Evolutionary conservation across 768 basidiomycete species (phyloP).

Genomic region (Mycena sanguinolenta): DNA sequence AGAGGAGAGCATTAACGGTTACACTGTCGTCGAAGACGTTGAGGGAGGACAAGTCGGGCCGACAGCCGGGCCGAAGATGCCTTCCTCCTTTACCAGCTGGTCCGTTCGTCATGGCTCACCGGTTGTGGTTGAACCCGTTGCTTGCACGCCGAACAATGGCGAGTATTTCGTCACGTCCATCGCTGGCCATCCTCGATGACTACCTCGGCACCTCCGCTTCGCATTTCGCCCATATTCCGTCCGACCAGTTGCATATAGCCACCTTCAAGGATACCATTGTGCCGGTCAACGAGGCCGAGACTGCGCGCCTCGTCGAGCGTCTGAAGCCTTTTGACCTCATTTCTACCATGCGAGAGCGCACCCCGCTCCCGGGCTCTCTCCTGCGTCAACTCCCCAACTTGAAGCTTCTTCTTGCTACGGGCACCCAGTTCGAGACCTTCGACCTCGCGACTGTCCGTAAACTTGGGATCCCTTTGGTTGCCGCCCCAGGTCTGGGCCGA

Average conservation of each 20-base stretch:
- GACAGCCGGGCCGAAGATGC: neutral
- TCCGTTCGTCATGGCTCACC: neutral
- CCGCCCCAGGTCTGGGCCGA: neutral
- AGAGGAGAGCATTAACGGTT: too few species aligned
- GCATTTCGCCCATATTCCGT: slow-evolving; percentile 14
- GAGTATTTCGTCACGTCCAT: slow-evolving; percentile 1
- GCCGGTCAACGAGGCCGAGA: neutral
- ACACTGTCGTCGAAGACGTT: too few species aligned
- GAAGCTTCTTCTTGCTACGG: slow-evolving; percentile 6
- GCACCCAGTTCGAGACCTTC: slow-evolving; percentile 11
- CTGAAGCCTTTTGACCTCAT: slow-evolving; percentile 5
- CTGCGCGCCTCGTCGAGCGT: slow-evolving; percentile 7
- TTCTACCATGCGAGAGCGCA: slow-evolving; percentile 6
- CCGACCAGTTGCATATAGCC: neutral
- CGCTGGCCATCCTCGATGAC: slow-evolving; percentile 23
- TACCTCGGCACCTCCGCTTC: slow-evolving; percentile 10
- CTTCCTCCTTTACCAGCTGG: too few species aligned
- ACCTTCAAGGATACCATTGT: slow-evolving; percentile 6
- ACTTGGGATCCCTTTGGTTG: neutral
- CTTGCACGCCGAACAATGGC: slow-evolving; percentile 5
- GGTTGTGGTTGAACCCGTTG: neutral
- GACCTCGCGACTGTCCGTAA: neutral
- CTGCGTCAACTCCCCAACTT: slow-evolving; percentile 4
- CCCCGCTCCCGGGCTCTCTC: neutral
- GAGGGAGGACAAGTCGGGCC: too few species aligned